Evolutionary conservation across 1,284 basidiomycete species (phyloP).

Genomic region (Fomitopsis pinicola): DNA sequence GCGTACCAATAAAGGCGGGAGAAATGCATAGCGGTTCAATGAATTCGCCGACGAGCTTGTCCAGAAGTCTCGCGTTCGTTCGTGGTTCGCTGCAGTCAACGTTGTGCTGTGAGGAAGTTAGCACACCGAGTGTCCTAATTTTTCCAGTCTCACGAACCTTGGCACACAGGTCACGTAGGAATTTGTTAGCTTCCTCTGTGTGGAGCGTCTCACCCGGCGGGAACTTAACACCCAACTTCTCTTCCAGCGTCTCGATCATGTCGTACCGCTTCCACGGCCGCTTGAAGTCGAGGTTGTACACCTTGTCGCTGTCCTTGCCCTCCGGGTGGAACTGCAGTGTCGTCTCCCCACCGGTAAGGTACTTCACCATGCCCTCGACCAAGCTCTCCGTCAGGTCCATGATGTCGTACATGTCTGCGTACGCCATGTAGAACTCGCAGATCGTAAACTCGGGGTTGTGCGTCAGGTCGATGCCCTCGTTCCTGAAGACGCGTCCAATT

Average conservation of each 20-base stretch:
- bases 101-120: conserved; percentile 61
- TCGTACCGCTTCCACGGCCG: conserved; percentile 99
- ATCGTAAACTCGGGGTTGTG: conserved; percentile 98
- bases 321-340: conserved; percentile 91
- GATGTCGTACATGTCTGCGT: conserved; percentile 98
- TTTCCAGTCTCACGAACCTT: conserved; percentile 50
- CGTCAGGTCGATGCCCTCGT: conserved; percentile 98
- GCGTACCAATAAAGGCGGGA: conserved; percentile 88
- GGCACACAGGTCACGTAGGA: conserved; percentile 79
- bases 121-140: background rate
- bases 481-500: conserved; percentile 97
- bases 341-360: conserved; percentile 79
- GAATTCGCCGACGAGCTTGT: conserved; percentile 98
- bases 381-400: conserved; percentile 97
- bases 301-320: conserved; percentile 75
- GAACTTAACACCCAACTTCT: conserved; percentile 91
- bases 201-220: conserved; percentile 91
- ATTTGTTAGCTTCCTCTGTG: conserved; percentile 86
- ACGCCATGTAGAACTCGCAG: conserved; percentile 99
- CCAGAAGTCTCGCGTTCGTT: conserved; percentile 92
- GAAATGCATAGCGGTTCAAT: conserved; percentile 97
- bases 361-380: conserved; percentile 90
- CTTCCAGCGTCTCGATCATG: conserved; percentile 96
- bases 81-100: conserved; percentile 97
- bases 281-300: conserved; percentile 85